These are phyloP conservation scores for Tetracladium marchalianum DNA, from an alignment of 495 filamentous ascomycete species.

Conservation along the genomic window DNA sequence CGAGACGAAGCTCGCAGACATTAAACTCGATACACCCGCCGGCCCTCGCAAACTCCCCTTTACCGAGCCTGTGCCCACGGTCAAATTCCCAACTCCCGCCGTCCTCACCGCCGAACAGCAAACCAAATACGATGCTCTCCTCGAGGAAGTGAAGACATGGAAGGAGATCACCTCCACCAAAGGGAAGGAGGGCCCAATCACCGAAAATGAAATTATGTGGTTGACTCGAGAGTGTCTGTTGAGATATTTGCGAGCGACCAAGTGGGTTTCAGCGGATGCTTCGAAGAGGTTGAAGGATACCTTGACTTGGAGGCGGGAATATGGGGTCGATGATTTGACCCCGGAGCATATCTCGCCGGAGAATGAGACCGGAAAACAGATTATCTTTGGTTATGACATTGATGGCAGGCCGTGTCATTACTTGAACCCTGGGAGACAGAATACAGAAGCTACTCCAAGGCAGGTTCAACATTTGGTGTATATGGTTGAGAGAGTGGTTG, in stretches of 20 bases:
- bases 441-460: conserved; percentile 78
- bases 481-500: conserved; percentile 85
- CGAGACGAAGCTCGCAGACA: conserved; percentile 6
- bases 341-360: conserved; percentile 79
- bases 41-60: conserved; percentile 62
- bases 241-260: conserved; percentile 85
- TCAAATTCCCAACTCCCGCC: conserved; percentile 40
- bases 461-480: conserved; percentile 92
- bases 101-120: conserved; percentile 67
- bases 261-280: conserved; percentile 75
- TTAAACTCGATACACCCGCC: conserved; percentile 21
- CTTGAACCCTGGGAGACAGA: conserved; percentile 79
- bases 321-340: conserved; percentile 62
- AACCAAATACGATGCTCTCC: conserved; percentile 67
- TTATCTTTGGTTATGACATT: conserved; percentile 80
- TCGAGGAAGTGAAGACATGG: conserved; percentile 59
- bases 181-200: conserved; percentile 53
- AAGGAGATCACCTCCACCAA: conserved; percentile 54
- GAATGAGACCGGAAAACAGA: conserved; percentile 93
- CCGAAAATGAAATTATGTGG: conserved; percentile 77
- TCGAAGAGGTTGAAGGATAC: conserved; percentile 68
- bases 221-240: conserved; percentile 86
- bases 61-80: conserved; percentile 42
- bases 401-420: conserved; percentile 78
- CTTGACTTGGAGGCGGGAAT: conserved; percentile 81